Conservation (phyloP, 1,139 yeast genomes). For the Hemisphaericaspora xylanilytica region DNA sequence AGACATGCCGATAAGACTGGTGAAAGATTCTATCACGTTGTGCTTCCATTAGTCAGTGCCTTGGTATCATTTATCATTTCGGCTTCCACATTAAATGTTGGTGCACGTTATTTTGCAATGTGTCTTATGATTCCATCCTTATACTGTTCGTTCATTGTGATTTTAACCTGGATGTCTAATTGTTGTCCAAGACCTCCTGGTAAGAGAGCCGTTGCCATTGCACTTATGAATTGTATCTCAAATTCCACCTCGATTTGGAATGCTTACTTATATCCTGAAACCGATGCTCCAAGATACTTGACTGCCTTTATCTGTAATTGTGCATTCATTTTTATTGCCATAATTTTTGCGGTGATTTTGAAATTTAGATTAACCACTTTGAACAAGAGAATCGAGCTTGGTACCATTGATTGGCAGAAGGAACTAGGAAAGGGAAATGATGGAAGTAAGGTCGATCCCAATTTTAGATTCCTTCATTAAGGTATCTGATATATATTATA, state of each 20-base stretch:
- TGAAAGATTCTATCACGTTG: constrained; percentile 54
- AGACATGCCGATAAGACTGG: constrained; percentile 58
- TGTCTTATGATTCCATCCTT: constrained; percentile 58
- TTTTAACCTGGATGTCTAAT: constrained; percentile 57
- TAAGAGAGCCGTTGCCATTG: constrained; percentile 52
- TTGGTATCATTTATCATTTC: constrained; percentile 52
- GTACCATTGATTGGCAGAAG: constrained; percentile 51
- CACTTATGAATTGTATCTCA: constrained; percentile 50
- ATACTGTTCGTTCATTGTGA: constrained; percentile 55
- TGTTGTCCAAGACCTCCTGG: constrained; percentile 52
- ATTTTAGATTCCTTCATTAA: constrained; percentile 40
- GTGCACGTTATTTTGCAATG: constrained; percentile 62
- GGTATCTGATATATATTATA: neutral
- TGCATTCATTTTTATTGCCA: constrained; percentile 43
- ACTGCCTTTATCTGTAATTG: constrained; percentile 50
- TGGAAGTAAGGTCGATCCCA: constrained; percentile 41
- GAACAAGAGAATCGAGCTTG: constrained; percentile 43
- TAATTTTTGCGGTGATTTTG: constrained; percentile 37
- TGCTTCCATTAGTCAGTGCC: constrained; percentile 43
- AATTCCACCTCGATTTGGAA: constrained; percentile 57
- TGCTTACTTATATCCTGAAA: constrained; percentile 45
- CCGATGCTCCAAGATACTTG: constrained; percentile 43
- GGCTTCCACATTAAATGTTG: constrained; percentile 53
- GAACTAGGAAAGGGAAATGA: constrained; percentile 51
- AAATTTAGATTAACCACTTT: constrained; percentile 37